Percentiles rank a stretch among this genome's conserved stretches.
Evolutionary conservation across 306 rosid genomes (phyloP).

Genomic region (Nissolia schottii): DNA sequence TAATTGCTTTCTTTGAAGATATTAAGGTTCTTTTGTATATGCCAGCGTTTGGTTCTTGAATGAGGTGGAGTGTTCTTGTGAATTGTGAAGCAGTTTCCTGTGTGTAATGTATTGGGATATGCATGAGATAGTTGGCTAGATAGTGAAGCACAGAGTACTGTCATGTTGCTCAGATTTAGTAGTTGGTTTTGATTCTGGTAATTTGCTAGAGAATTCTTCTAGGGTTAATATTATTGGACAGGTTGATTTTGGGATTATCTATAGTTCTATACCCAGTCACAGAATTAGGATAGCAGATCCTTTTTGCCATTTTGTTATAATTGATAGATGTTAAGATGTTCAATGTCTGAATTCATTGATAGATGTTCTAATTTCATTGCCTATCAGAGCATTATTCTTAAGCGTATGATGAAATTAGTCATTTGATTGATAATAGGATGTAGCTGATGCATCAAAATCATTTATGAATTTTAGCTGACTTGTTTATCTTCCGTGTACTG

Average conservation of each 20-base stretch:
- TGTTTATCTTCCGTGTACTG: background rate
- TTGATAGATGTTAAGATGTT: background rate
- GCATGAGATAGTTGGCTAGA: background rate
- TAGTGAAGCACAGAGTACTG: background rate
- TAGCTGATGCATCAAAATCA: background rate
- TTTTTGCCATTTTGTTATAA: background rate
- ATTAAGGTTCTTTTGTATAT: background rate
- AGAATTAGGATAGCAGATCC: too few relatives aligned
- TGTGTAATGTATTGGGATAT: constrained; percentile 5
- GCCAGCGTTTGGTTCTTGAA: background rate
- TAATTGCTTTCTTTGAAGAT: background rate
- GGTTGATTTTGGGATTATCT: background rate
- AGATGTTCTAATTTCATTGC: too few relatives aligned
- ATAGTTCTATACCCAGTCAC: background rate
- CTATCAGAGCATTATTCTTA: background rate
- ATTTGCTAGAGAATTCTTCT: background rate
- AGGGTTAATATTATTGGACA: background rate
- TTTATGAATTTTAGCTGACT: background rate
- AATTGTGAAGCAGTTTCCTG: background rate
- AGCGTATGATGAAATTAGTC: background rate
- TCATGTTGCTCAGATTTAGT: background rate
- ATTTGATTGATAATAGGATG: background rate
- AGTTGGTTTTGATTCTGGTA: background rate
- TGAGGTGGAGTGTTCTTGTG: background rate
- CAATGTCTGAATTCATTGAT: background rate